These are phyloP conservation scores for Nakazawaea wickerhamii DNA, from an alignment of 805 yeast species.

Conservation along the genomic window DNA sequence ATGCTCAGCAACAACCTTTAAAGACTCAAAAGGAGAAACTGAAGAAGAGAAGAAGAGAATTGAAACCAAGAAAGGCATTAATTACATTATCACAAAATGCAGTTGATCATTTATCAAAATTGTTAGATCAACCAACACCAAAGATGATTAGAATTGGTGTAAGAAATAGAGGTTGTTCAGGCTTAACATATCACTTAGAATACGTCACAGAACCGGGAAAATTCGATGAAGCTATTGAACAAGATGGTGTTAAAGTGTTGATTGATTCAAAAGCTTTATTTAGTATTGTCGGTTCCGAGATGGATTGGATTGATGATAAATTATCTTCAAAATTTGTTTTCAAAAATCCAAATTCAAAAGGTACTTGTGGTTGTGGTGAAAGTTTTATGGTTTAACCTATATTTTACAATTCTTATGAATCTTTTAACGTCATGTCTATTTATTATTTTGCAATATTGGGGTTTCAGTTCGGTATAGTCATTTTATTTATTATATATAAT, in stretches of 20 bases:
- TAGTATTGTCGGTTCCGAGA: conserved; percentile 92
- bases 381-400: conserved; percentile 73
- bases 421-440: background rate
- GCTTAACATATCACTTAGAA: conserved; percentile 84
- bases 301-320: conserved; percentile 98
- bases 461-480: background rate
- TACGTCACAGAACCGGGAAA: conserved; percentile 89
- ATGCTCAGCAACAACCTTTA: background rate
- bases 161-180: conserved; percentile 95
- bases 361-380: conserved; percentile 98
- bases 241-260: conserved; percentile 87
- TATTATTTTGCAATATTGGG: background rate
- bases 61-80: conserved; percentile 86
- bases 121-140: conserved; percentile 79
- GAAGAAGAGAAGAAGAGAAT: conserved; percentile 46
- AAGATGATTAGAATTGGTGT: conserved; percentile 89
- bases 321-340: conserved; percentile 84
- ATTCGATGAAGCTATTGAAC: conserved; percentile 89
- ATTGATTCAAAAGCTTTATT: conserved; percentile 95
- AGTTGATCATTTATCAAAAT: conserved; percentile 56
- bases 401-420: background rate
- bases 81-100: conserved; percentile 79
- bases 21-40: conserved; percentile 4
- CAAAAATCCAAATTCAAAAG: conserved; percentile 94
- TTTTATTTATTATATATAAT: too few species aligned